These are phyloP conservation scores for Plantago rigida DNA, from an alignment of 305 asterid genomes.

Conservation along the genomic window DNA sequence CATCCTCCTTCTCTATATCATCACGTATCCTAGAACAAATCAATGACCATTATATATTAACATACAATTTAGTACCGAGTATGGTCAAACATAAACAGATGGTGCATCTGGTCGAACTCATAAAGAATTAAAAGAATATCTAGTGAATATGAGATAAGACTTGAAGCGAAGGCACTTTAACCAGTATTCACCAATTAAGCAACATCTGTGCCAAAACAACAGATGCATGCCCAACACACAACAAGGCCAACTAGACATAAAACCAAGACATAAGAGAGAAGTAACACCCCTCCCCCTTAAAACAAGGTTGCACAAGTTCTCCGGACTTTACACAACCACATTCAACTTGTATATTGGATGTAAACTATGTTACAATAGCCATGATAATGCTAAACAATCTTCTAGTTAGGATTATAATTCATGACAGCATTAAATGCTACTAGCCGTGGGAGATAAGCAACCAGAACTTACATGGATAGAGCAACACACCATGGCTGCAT, in stretches of 20 bases:
- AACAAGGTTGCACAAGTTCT: not conserved
- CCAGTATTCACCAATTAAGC: not conserved
- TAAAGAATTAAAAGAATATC: too few relatives aligned
- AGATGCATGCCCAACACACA: not conserved
- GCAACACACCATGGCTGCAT: conserved; percentile 96
- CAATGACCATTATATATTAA: conserved; percentile 3
- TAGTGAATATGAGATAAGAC: too few relatives aligned
- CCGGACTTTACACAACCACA: conserved; percentile 9
- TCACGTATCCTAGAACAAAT: conserved; percentile 77
- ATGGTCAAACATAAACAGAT: not conserved
- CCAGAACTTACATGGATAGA: conserved; percentile 68
- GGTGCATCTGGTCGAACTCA: not conserved
- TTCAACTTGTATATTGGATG: not conserved
- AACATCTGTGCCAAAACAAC: not conserved
- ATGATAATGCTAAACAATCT: conserved; percentile 11
- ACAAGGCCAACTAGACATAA: not conserved
- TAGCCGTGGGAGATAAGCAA: conserved; percentile 10
- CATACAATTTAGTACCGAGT: conserved; percentile 1
- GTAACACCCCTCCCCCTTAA: not conserved
- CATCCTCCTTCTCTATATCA: conserved; percentile 93
- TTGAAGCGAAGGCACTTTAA: too few relatives aligned
- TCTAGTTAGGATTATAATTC: conserved; percentile 1
- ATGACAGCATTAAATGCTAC: not conserved
- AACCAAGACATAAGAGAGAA: not conserved
- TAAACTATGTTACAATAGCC: conserved; percentile 4